Evolutionary conservation across 371 early-diverging fungal species (phyloP).

Genomic region (Coemansia sp.): DNA sequence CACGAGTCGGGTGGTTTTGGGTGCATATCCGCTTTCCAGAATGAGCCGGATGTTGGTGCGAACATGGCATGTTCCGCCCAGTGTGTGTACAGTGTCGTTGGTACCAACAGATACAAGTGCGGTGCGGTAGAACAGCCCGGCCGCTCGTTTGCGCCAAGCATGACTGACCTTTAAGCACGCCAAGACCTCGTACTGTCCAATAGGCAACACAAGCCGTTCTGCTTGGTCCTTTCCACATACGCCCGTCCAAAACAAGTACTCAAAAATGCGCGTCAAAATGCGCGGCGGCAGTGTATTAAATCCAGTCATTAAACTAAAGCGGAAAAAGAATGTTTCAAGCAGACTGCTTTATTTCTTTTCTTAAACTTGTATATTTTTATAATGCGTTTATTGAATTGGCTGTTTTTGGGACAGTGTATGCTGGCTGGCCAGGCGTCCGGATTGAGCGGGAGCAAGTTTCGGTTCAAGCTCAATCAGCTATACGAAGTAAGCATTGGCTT

Average conservation of each 20-base stretch:
- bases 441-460: conserved; percentile 25
- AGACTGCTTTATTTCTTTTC: too few species aligned
- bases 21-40: conserved; percentile 43
- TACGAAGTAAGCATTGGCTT: conserved; percentile 61
- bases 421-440: background rate
- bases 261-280: conserved; percentile 19
- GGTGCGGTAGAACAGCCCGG: conserved; percentile 33
- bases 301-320: background rate
- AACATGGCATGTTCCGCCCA: too few species aligned
- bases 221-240: conserved; percentile 1
- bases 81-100: background rate
- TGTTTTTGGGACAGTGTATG: background rate
- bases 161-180: conserved; percentile 11
- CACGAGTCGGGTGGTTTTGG: conserved; percentile 20
- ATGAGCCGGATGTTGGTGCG: conserved; percentile 25
- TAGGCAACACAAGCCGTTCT: conserved; percentile 13
- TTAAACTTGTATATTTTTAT: background rate
- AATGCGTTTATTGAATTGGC: conserved; percentile 5
- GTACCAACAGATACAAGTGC: conserved; percentile 15
- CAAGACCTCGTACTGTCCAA: conserved; percentile 18
- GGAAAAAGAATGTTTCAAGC: background rate
- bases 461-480: conserved; percentile 51
- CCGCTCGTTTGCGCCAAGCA: conserved; percentile 33
- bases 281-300: conserved; percentile 12
- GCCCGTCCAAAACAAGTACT: conserved; percentile 34